Evolutionary conservation across 2,329 filamentous ascomycete species (phyloP), one percentile per base, ranked within the genome.

Genomic region (Ophiocordyceps sinensis): DNA sequence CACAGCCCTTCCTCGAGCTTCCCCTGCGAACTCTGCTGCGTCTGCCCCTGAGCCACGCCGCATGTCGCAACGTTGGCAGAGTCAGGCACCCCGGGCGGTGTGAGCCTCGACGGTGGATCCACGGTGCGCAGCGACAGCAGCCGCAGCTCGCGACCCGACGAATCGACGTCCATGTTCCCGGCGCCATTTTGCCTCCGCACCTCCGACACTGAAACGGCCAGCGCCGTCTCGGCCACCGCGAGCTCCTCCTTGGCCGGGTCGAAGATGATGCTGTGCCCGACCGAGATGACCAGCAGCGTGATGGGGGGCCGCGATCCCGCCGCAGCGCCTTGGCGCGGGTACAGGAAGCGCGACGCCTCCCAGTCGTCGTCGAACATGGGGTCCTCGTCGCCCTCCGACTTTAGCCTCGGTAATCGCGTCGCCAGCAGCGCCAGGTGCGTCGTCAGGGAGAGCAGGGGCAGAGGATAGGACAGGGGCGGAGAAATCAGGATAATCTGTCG

Each of bases 341-440:
- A 98, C 28, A 98, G 67, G 43, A 78, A 79, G 15, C 77, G 71
- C 1, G 87, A 79, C 14, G 82, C 83, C 48, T 83, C 85, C 91
- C 91, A 98, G 65, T 98, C 91, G 63, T 98, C 91, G 65, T 95
- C 83, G 63, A 98, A 98, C 57, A 95, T 79, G 12, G 91, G 91
- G 52, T 98, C 91, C 65, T 98, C 91, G 63, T 96, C 89, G 43
- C 77, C 76, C 60, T 94, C 84, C 2, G 88, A 95, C 58, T 85
- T 85, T 40, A 95, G 70, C 23, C 79, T 75, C 8, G 91, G 91
- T 3, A 96, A 71, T 47, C 83, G 79, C 7, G 91, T 89, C 28
- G 85, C 80, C 46, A 95, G 78, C 37, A 98, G 82, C 3, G 91
- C 91, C 45, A 98, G 80, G 59, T 98, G 88, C 38, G 85, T 89